Evolutionary conservation across 129 eudicot genomes (phyloP), one percentile per base, ranked within the genome.

Genomic region (Escallonia rubra): DNA sequence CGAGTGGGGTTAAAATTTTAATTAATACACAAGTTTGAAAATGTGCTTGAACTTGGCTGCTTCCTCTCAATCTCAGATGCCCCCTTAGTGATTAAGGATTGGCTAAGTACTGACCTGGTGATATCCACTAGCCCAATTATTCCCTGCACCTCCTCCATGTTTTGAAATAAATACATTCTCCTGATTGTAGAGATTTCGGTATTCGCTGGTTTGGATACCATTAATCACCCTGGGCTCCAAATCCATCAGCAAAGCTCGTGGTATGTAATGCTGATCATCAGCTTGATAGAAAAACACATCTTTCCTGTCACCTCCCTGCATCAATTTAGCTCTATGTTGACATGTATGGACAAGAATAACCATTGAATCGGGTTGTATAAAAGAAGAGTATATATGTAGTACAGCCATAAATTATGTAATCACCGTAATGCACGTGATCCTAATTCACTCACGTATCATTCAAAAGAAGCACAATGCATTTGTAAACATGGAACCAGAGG

Each of bases 241-340:
- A 83, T 94, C 99, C 91, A 94, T 94, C 69, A 94, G 85, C 65
- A 94, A 74, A 4, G 99, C 99, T 57, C 99, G 83, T 56, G 97
- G 97, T 65, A 94, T 87, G 82, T 90, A 94, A 80, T 94, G 99
- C 57, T 94, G 99, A 74, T 94, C 99, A 81, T 94, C 99, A 61
- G 99, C 99, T 90, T 94, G 99, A 77, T 94, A 94, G 80, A 94
- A 94, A 64, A 94, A 94, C 15, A 94, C 99, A 85, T 94, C 99
- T 81, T 94, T 94, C 41, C 99, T 76, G 67, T 94, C 99, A 66
- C 99, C 97, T 72, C 99, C 99, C 99, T 94, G 87, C 69, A 74
- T 54, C 54, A 73, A 75, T 50, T 8, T 41, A 11, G 54, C 65
- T 43, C 41, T 8, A 40, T 15, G 2, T 61, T 52, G 23, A 55